phyloP scores from a whole-genome alignment of 805 yeast species.

The Yamadazyma nakazawae region DNA sequence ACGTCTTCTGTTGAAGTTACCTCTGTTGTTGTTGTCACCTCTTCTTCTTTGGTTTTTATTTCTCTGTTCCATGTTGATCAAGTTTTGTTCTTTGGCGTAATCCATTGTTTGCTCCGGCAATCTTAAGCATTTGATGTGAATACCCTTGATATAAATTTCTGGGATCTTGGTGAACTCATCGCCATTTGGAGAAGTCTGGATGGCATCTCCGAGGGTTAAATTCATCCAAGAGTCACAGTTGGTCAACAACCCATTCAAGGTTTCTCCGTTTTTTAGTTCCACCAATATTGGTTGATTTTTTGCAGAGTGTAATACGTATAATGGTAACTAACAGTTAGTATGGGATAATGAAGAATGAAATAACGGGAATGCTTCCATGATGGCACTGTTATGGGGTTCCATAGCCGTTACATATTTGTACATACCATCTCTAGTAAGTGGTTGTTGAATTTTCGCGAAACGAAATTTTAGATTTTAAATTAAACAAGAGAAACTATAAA shows the following conservation, averaged over 20 bases:
- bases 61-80: constrained; percentile 48
- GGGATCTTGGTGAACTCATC: constrained; percentile 59
- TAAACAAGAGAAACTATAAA: no score
- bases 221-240: constrained; percentile 97
- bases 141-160: constrained; percentile 82
- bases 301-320: constrained; percentile 85
- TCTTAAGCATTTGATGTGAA: constrained; percentile 73
- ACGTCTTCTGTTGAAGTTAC: constrained; percentile 7
- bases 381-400: background rate
- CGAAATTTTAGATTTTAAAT: background rate
- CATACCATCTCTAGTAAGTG: background rate
- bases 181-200: constrained; percentile 61
- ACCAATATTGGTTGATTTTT: constrained; percentile 84
- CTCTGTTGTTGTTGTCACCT: constrained; percentile 17
- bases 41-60: constrained; percentile 44
- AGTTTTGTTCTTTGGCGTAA: constrained; percentile 64
- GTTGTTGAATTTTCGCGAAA: background rate
- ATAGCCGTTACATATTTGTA: background rate
- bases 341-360: background rate
- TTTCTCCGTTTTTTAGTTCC: constrained; percentile 89
- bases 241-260: constrained; percentile 75
- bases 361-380: background rate
- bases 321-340: constrained; percentile 62
- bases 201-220: constrained; percentile 73
- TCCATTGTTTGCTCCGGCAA: constrained; percentile 73